These are phyloP conservation scores for Haematococcus lacustris DNA, from an alignment of 139 green algal genomes.

Conservation along the genomic window DNA sequence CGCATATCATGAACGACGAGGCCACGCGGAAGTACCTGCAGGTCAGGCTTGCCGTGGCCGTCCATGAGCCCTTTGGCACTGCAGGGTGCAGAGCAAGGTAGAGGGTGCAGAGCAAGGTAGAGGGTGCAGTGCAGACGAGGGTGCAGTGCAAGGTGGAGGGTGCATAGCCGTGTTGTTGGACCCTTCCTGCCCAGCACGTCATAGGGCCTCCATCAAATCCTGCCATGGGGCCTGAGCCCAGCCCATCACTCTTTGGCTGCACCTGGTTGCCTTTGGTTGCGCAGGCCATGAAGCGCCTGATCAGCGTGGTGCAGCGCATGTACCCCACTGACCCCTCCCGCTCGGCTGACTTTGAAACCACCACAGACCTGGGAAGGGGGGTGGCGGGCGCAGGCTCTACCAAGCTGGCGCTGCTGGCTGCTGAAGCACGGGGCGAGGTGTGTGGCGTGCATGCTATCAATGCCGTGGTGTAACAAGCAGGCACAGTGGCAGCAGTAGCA, in stretches of 20 bases:
- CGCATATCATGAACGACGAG: slow-evolving; percentile 99
- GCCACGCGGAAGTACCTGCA: slow-evolving; percentile 85
- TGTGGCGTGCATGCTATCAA: not conserved
- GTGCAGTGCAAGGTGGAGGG: not conserved
- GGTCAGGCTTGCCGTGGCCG: no score
- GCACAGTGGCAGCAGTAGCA: no score
- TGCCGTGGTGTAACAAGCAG: not conserved
- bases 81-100: not conserved
- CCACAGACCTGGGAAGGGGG: slow-evolving; percentile 42
- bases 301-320: slow-evolving; percentile 75
- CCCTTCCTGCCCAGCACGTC: not conserved
- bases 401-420: slow-evolving; percentile 64
- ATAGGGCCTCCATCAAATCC: not conserved
- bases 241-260: not conserved
- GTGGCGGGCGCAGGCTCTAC: slow-evolving; percentile 39
- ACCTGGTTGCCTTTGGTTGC: not conserved
- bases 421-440: slow-evolving; percentile 42
- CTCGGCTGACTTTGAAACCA: slow-evolving; percentile 72
- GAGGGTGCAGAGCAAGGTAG: not conserved
- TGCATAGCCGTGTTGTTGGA: not conserved
- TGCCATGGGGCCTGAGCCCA: not conserved
- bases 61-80: no score
- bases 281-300: slow-evolving; percentile 81
- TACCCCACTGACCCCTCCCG: slow-evolving; percentile 81
- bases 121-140: not conserved